Base-by-base conservation (phyloP, 1,284 basidiomycete species). In the Caloboletus inedulis region DNA sequence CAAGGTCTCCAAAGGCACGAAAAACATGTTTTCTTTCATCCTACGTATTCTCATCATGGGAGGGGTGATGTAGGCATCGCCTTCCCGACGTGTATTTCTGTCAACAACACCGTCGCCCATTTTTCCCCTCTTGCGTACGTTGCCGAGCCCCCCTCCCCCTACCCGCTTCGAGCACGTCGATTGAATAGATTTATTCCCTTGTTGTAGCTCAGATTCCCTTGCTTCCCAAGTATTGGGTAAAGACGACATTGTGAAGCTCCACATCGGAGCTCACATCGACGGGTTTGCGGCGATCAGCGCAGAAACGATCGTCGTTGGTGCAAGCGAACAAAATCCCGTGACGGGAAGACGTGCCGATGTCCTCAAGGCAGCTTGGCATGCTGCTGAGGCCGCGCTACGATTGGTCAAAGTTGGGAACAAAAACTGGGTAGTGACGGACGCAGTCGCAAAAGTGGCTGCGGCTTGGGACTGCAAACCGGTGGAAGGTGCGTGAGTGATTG, bases 201-300 rank as follows among this genome's bases (percentile, higher is more conserved):
- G 21, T 48, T 52, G 18, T 64, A 88, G 86, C 57, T 89, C 89
- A 34, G 89, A 91, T 72, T 73, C 83, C 10, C 78, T 81, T 56
- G 82, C 87, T 21, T 73, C 75, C 6, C 82, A 84, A 62, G 75
- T 72, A 30, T 81, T 99, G 60, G 87, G 85, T 52, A 90, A 93
- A 62, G 86, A 87, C 59, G 96, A 99, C 69, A 87, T 98, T 51
- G 96, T 98, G 65, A 98, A 98, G 77, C 77, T 99, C 59, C 91
- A 96, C 73, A 77, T 98, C 58, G 96, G 96, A 54, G 92, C 95
- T 33, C 96, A 98, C 70, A 95, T 99, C 72, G 96, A 99, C 72
- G 96, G 92, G 55, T 94, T 88, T 68, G 90, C 93, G 21, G 81
- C 91, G 51, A 83, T 95, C 69, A 83, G 83, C 65, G 96, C 92